Evolutionary conservation across 2,329 filamentous ascomycete genomes (phyloP).

Genomic region (Talaromyces sp.): DNA sequence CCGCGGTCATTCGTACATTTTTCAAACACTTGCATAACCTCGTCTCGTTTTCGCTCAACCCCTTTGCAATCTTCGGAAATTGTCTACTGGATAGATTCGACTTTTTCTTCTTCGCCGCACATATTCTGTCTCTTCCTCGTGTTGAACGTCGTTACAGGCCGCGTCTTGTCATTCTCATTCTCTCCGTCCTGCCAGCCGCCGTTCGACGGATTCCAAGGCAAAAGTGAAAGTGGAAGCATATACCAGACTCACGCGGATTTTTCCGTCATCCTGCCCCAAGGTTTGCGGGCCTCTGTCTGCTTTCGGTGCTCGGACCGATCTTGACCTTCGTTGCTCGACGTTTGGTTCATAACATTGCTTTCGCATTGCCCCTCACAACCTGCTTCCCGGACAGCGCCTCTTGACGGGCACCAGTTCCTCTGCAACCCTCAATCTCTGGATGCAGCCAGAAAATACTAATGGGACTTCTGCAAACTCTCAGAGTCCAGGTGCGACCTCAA

Average conservation of each 20-base stretch:
- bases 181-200: neutral
- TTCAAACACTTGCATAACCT: conserved; percentile 8
- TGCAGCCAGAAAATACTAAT: conserved; percentile 39
- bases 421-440: conserved; percentile 38
- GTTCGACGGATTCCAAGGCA: neutral
- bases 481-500: conserved; percentile 40
- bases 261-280: neutral
- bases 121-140: conserved; percentile 10
- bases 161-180: neutral
- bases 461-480: conserved; percentile 40
- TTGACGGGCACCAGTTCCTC: conserved; percentile 29
- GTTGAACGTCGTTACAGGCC: conserved; percentile 3
- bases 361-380: conserved; percentile 15
- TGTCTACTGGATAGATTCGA: conserved; percentile 19
- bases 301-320: conserved; percentile 1
- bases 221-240: neutral
- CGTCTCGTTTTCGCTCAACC: conserved; percentile 1
- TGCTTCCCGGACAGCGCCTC: conserved; percentile 18
- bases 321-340: conserved; percentile 3
- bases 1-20: conserved; percentile 13
- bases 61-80: conserved; percentile 2
- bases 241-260: neutral
- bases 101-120: conserved; percentile 12
- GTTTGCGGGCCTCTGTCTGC: neutral
- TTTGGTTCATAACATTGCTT: conserved; percentile 5